phyloP scores from a whole-genome alignment of 1,284 basidiomycete species.

The Ganoderma resinaceum region DNA sequence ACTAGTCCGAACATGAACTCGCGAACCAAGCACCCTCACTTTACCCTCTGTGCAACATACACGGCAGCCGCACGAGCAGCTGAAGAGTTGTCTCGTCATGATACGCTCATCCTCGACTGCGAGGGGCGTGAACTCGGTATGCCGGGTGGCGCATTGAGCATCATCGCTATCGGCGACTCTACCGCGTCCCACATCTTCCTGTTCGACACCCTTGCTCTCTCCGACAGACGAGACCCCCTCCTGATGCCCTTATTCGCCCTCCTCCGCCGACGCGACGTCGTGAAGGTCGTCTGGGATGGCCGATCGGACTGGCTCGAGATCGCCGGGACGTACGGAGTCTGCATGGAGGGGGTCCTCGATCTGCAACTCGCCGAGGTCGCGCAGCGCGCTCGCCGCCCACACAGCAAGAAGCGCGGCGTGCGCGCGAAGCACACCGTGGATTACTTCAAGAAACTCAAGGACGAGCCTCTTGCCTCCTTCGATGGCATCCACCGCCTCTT shows the following conservation, averaged over 20 bases:
- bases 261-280: constrained; percentile 38
- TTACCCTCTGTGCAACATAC: constrained; percentile 11
- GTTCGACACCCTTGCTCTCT: constrained; percentile 46
- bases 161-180: constrained; percentile 50
- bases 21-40: neutral
- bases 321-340: constrained; percentile 37
- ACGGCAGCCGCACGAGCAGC: constrained; percentile 19
- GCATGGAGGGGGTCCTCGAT: constrained; percentile 46
- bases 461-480: constrained; percentile 9
- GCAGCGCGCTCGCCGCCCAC: constrained; percentile 35
- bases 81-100: constrained; percentile 21
- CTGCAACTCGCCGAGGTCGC: constrained; percentile 48
- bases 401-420: constrained; percentile 38
- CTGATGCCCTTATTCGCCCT: constrained; percentile 38
- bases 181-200: constrained; percentile 48
- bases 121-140: constrained; percentile 48
- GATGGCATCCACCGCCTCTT: constrained; percentile 16
- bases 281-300: constrained; percentile 55
- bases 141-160: constrained; percentile 45
- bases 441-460: constrained; percentile 32
- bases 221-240: constrained; percentile 25
- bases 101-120: constrained; percentile 38
- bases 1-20: neutral
- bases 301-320: constrained; percentile 52
- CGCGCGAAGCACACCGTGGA: constrained; percentile 36